A percentile compares a stretch with the other conserved stretches of the same genome.
phyloP scores from a whole-genome alignment of 2,329 filamentous ascomycete species.

The Colletotrichum noveboracense region DNA sequence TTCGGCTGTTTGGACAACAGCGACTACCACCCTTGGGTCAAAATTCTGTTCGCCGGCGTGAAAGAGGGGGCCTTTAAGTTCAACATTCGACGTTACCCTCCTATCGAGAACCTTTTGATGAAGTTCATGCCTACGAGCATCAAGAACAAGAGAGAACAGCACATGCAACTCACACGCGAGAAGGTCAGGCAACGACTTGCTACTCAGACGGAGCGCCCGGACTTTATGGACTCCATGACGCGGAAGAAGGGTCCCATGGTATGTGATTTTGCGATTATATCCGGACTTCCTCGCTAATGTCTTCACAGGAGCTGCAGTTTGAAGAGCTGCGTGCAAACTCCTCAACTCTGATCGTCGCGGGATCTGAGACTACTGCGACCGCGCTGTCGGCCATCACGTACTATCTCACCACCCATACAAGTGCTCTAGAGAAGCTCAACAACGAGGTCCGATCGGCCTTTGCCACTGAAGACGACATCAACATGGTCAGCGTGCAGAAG shows the following conservation, averaged over 20 bases:
- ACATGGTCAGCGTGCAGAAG: slow-evolving; percentile 27
- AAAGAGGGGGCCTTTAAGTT: background rate
- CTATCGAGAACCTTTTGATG: background rate
- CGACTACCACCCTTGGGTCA: slow-evolving; percentile 32
- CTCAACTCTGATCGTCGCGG: background rate
- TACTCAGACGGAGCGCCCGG: background rate
- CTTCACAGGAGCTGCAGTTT: background rate
- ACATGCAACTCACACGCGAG: background rate
- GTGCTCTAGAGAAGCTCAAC: slow-evolving; percentile 26
- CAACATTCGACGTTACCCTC: background rate
- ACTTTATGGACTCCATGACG: slow-evolving; percentile 3
- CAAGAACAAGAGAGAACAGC: background rate
- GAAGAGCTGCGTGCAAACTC: slow-evolving; percentile 18
- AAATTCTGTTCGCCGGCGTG: background rate
- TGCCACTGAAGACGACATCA: slow-evolving; percentile 34
- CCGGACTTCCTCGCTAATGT: background rate
- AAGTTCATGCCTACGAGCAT: background rate
- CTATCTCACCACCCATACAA: background rate
- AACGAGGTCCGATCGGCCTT: slow-evolving; percentile 40
- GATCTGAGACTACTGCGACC: slow-evolving; percentile 14
- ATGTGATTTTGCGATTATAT: background rate
- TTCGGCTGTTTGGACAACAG: slow-evolving; percentile 30
- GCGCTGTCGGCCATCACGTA: background rate
- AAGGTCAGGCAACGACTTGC: background rate
- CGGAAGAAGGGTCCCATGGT: background rate